phyloP scores from a whole-genome alignment of 2,329 filamentous ascomycete genomes.

The Fusarium sp. region DNA sequence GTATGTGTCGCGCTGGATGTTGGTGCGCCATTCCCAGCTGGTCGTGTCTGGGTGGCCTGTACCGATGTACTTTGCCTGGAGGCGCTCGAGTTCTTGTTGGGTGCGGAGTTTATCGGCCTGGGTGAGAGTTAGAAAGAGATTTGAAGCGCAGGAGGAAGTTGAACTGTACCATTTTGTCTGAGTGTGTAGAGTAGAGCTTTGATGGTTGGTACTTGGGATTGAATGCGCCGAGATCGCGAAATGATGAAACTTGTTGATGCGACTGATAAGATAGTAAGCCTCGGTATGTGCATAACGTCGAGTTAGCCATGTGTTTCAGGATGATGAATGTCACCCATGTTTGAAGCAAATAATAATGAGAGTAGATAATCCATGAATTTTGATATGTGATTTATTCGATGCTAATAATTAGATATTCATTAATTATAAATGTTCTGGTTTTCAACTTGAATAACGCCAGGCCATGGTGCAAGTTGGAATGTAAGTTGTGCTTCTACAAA shows the following conservation, averaged over 20 bases:
- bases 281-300: constrained; percentile 29
- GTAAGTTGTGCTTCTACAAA: too few relatives aligned
- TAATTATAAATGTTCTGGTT: too few relatives aligned
- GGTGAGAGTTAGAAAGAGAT: constrained; percentile 11
- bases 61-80: constrained; percentile 95
- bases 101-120: constrained; percentile 97
- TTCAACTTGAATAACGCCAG: too few relatives aligned
- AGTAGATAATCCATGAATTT: too few relatives aligned
- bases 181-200: constrained; percentile 5
- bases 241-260: constrained; percentile 26
- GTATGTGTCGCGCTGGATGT: constrained; percentile 94
- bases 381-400: too few relatives aligned
- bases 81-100: constrained; percentile 95
- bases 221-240: constrained; percentile 14
- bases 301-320: too few relatives aligned
- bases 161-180: constrained; percentile 45
- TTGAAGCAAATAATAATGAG: not conserved
- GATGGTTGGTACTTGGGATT: not conserved
- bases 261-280: constrained; percentile 19
- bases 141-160: not conserved
- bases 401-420: too few relatives aligned
- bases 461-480: too few relatives aligned
- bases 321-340: not conserved
- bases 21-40: constrained; percentile 96
- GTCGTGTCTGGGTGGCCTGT: constrained; percentile 97